phyloP scores from a whole-genome alignment of 306 rosid species.

The Bauhinia variegata region DNA sequence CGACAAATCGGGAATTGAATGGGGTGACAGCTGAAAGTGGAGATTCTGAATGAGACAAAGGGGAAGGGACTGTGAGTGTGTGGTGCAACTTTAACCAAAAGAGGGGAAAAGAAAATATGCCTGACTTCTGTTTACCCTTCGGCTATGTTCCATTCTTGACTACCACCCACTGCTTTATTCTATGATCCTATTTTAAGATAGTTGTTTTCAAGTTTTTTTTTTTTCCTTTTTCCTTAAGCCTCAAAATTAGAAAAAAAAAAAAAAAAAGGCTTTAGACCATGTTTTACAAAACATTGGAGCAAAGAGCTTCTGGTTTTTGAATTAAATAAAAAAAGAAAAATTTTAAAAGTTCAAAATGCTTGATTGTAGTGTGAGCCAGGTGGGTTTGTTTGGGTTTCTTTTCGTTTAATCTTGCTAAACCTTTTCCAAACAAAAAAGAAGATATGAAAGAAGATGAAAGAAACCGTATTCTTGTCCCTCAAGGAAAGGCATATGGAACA shows the following conservation, averaged over 20 bases:
- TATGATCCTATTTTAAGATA: no score
- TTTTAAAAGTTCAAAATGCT: background rate
- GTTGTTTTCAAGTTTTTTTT: no score
- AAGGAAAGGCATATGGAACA: conserved; percentile 25
- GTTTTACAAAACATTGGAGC: no score
- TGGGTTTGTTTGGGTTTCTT: conserved; percentile 10
- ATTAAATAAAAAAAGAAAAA: no score
- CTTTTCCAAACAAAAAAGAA: background rate
- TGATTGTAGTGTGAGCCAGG: background rate
- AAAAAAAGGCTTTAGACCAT: no score
- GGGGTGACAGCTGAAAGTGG: conserved; percentile 10
- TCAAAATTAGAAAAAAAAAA: no score
- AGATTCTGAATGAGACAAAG: conserved; percentile 35
- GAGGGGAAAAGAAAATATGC: conserved; percentile 1
- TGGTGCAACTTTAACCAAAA: conserved; percentile 33
- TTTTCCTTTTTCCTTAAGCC: no score
- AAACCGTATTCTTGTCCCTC: conserved; percentile 5
- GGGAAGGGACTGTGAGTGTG: background rate
- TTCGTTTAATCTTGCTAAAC: conserved; percentile 29
- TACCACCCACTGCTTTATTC: no score
- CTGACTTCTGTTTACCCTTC: background rate
- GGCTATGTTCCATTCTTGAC: background rate
- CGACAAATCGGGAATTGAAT: conserved; percentile 13
- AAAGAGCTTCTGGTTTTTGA: no score
- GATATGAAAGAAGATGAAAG: conserved; percentile 13